Conservation (phyloP, 768 basidiomycete species). For the Phanerochaete sordida region DNA sequence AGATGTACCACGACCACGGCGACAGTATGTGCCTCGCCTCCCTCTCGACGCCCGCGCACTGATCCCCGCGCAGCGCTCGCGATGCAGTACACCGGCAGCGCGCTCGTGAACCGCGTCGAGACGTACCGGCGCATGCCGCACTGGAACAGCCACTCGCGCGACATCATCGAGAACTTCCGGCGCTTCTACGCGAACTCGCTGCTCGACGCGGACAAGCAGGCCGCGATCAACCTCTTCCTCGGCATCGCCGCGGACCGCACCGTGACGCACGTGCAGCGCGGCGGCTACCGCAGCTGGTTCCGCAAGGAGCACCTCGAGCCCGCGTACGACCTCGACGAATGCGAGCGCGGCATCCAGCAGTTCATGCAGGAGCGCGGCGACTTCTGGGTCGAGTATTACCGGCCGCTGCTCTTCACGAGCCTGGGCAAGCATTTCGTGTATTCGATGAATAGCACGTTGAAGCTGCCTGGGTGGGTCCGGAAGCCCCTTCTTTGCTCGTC, state of each 20-base stretch:
- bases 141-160: slow-evolving; percentile 96
- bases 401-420: slow-evolving; percentile 79
- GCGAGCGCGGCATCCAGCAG: slow-evolving; percentile 53
- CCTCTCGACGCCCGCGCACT: not conserved
- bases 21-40: slow-evolving; percentile 60
- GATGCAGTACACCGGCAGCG: slow-evolving; percentile 94
- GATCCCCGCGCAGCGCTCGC: slow-evolving; percentile 63
- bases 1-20: slow-evolving; percentile 98
- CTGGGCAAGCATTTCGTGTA: slow-evolving; percentile 88
- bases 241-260: slow-evolving; percentile 57
- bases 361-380: slow-evolving; percentile 63
- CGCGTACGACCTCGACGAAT: slow-evolving; percentile 64
- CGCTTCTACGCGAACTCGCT: slow-evolving; percentile 95
- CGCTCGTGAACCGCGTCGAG: slow-evolving; percentile 93
- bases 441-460: slow-evolving; percentile 87
- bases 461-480: slow-evolving; percentile 66
- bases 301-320: slow-evolving; percentile 64
- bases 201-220: slow-evolving; percentile 94
- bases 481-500: not conserved
- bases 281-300: slow-evolving; percentile 87
- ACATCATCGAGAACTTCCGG: slow-evolving; percentile 92
- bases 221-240: slow-evolving; percentile 96
- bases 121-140: slow-evolving; percentile 94
- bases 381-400: slow-evolving; percentile 89
- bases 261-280: slow-evolving; percentile 47